Evolutionary conservation across 2,329 filamentous ascomycete genomes (phyloP).

Genomic region (Phyllosticta citriasiana): DNA sequence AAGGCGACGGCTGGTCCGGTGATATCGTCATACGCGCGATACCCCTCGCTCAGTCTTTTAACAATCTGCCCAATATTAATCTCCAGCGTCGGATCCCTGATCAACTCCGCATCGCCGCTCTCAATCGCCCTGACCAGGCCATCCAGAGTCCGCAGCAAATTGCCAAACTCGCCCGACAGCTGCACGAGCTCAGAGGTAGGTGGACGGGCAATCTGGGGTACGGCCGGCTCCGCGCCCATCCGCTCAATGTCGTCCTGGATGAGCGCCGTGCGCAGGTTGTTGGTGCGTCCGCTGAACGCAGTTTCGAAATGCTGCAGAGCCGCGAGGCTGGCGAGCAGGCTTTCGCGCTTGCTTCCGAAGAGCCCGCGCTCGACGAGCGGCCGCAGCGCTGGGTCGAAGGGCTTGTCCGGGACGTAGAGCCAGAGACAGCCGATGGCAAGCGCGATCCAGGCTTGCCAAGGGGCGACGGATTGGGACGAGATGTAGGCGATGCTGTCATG

Average conservation of each 20-base stretch:
- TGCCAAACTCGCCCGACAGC: slow-evolving; percentile 75
- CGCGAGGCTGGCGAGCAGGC: slow-evolving; percentile 47
- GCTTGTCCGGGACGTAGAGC: slow-evolving; percentile 75
- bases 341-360: slow-evolving; percentile 45
- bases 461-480: slow-evolving; percentile 6
- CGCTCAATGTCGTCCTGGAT: slow-evolving; percentile 51
- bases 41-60: slow-evolving; percentile 57
- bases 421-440: slow-evolving; percentile 65
- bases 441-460: slow-evolving; percentile 57
- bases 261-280: slow-evolving; percentile 55
- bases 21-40: slow-evolving; percentile 76
- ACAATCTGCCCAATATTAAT: slow-evolving; percentile 59
- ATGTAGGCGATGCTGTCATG: neutral
- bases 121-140: slow-evolving; percentile 19
- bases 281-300: slow-evolving; percentile 56
- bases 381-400: slow-evolving; percentile 67
- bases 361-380: slow-evolving; percentile 53
- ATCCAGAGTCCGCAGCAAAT: slow-evolving; percentile 44
- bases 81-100: slow-evolving; percentile 29
- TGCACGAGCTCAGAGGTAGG: slow-evolving; percentile 54
- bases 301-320: slow-evolving; percentile 57
- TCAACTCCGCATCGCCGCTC: slow-evolving; percentile 16
- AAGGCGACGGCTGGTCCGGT: slow-evolving; percentile 69
- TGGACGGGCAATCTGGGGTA: slow-evolving; percentile 63
- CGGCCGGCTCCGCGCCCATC: slow-evolving; percentile 57